These are phyloP conservation scores for Ruellia speciosa DNA, from an alignment of 305 asterid genomes.

Conservation along the genomic window DNA sequence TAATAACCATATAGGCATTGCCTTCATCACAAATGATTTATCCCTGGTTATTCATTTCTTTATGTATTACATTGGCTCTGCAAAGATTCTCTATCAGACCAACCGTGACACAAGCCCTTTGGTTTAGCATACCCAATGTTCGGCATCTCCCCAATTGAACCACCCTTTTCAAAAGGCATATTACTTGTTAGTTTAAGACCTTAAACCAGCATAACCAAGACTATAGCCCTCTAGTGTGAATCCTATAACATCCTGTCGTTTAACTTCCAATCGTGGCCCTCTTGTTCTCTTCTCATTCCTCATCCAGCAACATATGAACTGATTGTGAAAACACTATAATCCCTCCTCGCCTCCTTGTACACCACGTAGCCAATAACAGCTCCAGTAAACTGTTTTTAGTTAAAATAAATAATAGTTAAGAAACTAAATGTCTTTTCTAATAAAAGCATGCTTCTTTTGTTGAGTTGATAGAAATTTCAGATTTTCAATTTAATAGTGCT, in stretches of 20 bases:
- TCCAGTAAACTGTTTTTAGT: not conserved
- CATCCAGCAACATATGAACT: slow-evolving; percentile 2
- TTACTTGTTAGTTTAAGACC: not conserved
- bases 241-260: too few species aligned
- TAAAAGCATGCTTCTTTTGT: too few species aligned
- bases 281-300: not conserved
- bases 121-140: not conserved
- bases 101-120: not conserved
- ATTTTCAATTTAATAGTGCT: too few species aligned
- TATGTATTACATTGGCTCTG: not conserved
- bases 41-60: not conserved
- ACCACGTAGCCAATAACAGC: not conserved
- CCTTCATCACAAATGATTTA: not conserved
- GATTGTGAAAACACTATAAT: not conserved
- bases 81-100: not conserved
- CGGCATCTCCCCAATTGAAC: slow-evolving; percentile 5
- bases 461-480: too few species aligned
- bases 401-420: too few species aligned
- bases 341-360: not conserved
- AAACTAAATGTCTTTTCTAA: too few species aligned
- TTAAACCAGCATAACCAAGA: slow-evolving; percentile 1
- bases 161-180: not conserved
- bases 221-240: too few species aligned
- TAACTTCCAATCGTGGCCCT: too few species aligned
- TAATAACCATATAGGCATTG: not conserved